Evolutionary conservation across 2,329 filamentous ascomycete genomes (phyloP).

Genomic region (Ophiosphaerella korrae): DNA sequence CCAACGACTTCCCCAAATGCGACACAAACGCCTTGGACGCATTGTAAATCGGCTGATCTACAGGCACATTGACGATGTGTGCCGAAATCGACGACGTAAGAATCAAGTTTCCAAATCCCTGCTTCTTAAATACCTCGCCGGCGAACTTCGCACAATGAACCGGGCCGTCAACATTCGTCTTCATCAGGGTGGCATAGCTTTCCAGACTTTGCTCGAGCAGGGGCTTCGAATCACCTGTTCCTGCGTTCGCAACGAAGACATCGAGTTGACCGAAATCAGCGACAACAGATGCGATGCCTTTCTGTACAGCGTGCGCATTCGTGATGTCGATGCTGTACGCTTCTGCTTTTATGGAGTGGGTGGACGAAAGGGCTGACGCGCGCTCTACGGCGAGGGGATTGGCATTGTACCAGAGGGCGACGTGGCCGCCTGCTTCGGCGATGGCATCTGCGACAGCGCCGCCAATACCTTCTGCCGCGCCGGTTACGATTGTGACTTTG

Average conservation of each 20-base stretch:
- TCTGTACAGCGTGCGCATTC: slow-evolving; percentile 58
- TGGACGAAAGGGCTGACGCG: slow-evolving; percentile 59
- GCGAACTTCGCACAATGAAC: slow-evolving; percentile 52
- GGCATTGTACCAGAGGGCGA: slow-evolving; percentile 52
- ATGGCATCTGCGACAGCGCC: slow-evolving; percentile 42
- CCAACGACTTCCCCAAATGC: slow-evolving; percentile 64
- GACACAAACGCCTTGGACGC: slow-evolving; percentile 66
- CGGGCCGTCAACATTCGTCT: slow-evolving; percentile 74
- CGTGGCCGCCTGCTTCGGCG: slow-evolving; percentile 51
- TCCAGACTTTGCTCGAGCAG: slow-evolving; percentile 63
- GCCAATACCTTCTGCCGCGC: slow-evolving; percentile 63
- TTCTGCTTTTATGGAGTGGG: slow-evolving; percentile 65
- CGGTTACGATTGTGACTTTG: slow-evolving; percentile 51
- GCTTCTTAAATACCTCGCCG: slow-evolving; percentile 49
- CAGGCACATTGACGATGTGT: slow-evolving; percentile 79
- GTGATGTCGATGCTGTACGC: slow-evolving; percentile 67
- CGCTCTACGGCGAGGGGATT: slow-evolving; percentile 64
- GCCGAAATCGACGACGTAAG: slow-evolving; percentile 73
- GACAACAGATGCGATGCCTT: slow-evolving; percentile 64
- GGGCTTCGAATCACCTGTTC: slow-evolving; percentile 60
- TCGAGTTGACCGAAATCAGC: slow-evolving; percentile 72
- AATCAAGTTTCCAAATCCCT: slow-evolving; percentile 62
- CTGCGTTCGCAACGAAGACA: slow-evolving; percentile 71
- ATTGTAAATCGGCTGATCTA: slow-evolving; percentile 59
- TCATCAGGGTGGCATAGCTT: slow-evolving; percentile 64